Evolutionary conservation across 208 protist species (phyloP), one percentile per base, ranked within the genome.

Genomic region (Strigomonas culicis): DNA sequence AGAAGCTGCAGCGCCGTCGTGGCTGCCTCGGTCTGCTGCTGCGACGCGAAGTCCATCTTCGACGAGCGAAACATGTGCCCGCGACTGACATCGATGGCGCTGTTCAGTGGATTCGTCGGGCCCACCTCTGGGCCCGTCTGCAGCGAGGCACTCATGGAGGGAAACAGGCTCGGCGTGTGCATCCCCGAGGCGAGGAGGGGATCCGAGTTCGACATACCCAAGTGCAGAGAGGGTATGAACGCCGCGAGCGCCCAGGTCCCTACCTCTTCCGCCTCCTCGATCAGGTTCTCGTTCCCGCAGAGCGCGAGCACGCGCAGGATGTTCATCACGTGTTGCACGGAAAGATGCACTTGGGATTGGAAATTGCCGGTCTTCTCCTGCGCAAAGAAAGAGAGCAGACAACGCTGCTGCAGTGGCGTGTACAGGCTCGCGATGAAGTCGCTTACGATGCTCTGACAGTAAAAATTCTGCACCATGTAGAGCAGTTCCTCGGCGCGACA

Each of bases 281-380:
- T 19, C 47, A 88, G 64, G 21, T 62, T 47, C 0, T 73, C 60
- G 31, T 61, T 77, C 49, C 72, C 66, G 70, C 80, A 91, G 3
- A 91, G 75, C 19, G 70, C 74, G 36, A 87, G 69, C 36, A 88
- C 55, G 13, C 74, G 58, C 22, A 91, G 36, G 32, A 91, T 86
- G 41, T 72, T 60, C 46, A 85, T 56, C n/a, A 84, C 79, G 1
- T 76, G 66, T 0, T 67, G 28, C 19, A 67, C 67, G 22, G 76
- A 75, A 8, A 91, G 50, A 63, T 85, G 75, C 13, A 67, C 34
- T n/a, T 57, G 67, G n/a, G 72, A 63, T 47, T 86, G 66, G 61
- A 88, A 88, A 31, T 67, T 74, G 0, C 77, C 63, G 15, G 79
- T 66, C 55, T 80, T 77, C 28, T 91, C 79, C 43, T 72, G 59